Evolutionary conservation across 805 yeast species (phyloP).

Genomic region (Candida yuanshanica): DNA sequence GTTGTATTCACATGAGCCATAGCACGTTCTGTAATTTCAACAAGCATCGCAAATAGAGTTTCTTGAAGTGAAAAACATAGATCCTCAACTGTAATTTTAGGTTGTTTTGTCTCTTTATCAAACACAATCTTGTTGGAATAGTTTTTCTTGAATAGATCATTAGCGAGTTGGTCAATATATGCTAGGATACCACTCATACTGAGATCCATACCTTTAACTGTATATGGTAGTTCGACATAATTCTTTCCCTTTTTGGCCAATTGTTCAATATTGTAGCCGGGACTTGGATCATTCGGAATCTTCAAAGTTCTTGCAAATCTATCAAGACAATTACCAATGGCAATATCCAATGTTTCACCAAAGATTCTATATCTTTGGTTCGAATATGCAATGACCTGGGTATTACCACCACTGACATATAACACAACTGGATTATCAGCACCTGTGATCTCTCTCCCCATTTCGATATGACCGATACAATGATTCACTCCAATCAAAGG

Average conservation of each 20-base stretch:
- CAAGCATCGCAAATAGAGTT: slow-evolving; percentile 89
- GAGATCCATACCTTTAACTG: slow-evolving; percentile 98
- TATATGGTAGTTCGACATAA: slow-evolving; percentile 79
- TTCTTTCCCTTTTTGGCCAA: slow-evolving; percentile 64
- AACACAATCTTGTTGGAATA: slow-evolving; percentile 30
- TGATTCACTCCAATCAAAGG: slow-evolving; percentile 96
- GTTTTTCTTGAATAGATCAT: slow-evolving; percentile 52
- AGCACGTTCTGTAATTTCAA: slow-evolving; percentile 96
- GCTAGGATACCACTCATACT: slow-evolving; percentile 96
- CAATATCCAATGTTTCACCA: slow-evolving; percentile 98
- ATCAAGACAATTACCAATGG: slow-evolving; percentile 95
- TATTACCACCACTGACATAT: slow-evolving; percentile 97
- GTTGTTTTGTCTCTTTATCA: slow-evolving; percentile 34
- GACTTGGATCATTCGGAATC: slow-evolving; percentile 91
- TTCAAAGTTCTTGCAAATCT: slow-evolving; percentile 88
- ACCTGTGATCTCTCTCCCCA: slow-evolving; percentile 99
- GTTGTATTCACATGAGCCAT: slow-evolving; percentile 93
- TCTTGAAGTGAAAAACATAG: slow-evolving; percentile 92
- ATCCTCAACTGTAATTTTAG: slow-evolving; percentile 70
- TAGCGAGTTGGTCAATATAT: slow-evolving; percentile 73
- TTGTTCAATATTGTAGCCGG: slow-evolving; percentile 96
- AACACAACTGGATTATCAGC: slow-evolving; percentile 95
- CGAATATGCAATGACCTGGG: slow-evolving; percentile 96
- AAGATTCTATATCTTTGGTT: slow-evolving; percentile 92
- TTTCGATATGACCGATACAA: slow-evolving; percentile 96